Percentiles rank a stretch among this genome's conserved stretches.
phyloP scores from a whole-genome alignment of 2,329 filamentous ascomycete species.

The Herpotrichia juniperi region DNA sequence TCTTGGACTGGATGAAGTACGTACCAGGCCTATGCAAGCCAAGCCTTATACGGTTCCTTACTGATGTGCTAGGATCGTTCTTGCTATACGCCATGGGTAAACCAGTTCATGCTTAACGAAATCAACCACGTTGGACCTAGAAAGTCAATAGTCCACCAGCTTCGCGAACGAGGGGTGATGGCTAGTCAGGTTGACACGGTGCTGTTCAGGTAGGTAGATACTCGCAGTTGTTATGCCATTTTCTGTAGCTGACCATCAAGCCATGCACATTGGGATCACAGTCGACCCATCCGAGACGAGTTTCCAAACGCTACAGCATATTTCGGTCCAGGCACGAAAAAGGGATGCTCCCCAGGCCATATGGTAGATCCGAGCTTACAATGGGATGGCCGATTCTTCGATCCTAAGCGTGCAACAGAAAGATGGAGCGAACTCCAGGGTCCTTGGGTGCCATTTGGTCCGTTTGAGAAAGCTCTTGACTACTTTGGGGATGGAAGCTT shows the following conservation, averaged over 20 bases:
- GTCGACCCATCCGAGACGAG: slow-evolving; percentile 31
- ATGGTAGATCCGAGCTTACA: slow-evolving; percentile 28
- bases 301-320: slow-evolving; percentile 38
- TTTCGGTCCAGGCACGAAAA: slow-evolving; percentile 38
- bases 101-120: slow-evolving; percentile 34
- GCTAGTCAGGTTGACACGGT: slow-evolving; percentile 31
- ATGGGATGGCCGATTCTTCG: slow-evolving; percentile 44
- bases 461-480: slow-evolving; percentile 43
- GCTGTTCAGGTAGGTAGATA: slow-evolving; percentile 40
- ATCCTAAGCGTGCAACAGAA: slow-evolving; percentile 34
- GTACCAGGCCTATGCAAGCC: slow-evolving; percentile 8
- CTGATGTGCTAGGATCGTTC: slow-evolving; percentile 28
- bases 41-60: neutral
- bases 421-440: slow-evolving; percentile 33
- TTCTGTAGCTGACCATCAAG: slow-evolving; percentile 16
- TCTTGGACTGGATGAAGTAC: slow-evolving; percentile 37
- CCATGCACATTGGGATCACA: slow-evolving; percentile 43
- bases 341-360: slow-evolving; percentile 37
- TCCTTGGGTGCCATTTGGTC: slow-evolving; percentile 39
- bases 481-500: slow-evolving; percentile 49
- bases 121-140: slow-evolving; percentile 36
- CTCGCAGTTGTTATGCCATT: neutral
- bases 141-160: slow-evolving; percentile 33
- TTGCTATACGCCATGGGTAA: slow-evolving; percentile 41
- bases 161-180: slow-evolving; percentile 25